These are phyloP conservation scores for Lentinula sp. DNA, from an alignment of 768 basidiomycete genomes.

Conservation along the genomic window DNA sequence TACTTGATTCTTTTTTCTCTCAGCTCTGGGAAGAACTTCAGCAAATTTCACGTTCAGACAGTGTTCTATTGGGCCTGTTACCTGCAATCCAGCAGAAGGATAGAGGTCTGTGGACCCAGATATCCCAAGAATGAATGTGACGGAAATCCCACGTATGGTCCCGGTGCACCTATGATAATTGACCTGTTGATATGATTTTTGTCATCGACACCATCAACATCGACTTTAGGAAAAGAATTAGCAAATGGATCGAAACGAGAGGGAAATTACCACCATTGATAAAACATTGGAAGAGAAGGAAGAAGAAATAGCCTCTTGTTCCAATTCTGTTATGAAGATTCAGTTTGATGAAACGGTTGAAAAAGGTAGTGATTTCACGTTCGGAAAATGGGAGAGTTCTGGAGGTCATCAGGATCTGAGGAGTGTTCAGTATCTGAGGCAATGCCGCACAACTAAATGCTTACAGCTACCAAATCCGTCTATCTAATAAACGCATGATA, in stretches of 20 bases:
- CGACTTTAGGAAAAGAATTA: constrained; percentile 35
- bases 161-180: constrained; percentile 66
- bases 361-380: constrained; percentile 33
- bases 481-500: neutral
- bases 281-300: constrained; percentile 91
- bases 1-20: constrained; percentile 77
- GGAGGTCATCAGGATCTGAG: constrained; percentile 77
- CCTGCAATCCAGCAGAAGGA: constrained; percentile 83
- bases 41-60: constrained; percentile 4
- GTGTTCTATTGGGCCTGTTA: constrained; percentile 23
- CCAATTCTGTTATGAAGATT: constrained; percentile 54
- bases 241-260: neutral
- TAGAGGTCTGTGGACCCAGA: constrained; percentile 70
- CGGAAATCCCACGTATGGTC: constrained; percentile 73
- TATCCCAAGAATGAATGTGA: constrained; percentile 81
- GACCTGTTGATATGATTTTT: constrained; percentile 61
- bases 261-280: constrained; percentile 53
- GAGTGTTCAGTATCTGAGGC: constrained; percentile 4
- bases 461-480: constrained; percentile 2
- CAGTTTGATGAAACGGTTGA: neutral
- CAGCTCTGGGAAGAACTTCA: constrained; percentile 48
- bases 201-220: constrained; percentile 69
- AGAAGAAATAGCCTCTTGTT: constrained; percentile 84
- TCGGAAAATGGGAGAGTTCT: constrained; percentile 65
- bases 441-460: neutral